A percentile compares a stretch with the other conserved stretches of the same genome.
Conservation (phyloP, 129 eudicot genomes). For the Gnaphalium uliginosum region DNA sequence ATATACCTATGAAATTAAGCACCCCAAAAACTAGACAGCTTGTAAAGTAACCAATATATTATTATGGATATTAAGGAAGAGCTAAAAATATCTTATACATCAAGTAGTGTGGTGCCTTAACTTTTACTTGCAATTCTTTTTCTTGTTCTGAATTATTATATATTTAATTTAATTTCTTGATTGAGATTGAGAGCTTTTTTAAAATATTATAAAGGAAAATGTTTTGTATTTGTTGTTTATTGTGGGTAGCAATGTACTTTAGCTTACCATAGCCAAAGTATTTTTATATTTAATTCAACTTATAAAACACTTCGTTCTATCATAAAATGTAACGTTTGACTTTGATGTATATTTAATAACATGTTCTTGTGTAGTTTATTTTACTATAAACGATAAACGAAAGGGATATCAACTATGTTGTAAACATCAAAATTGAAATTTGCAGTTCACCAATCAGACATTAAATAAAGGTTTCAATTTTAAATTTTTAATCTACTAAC, state of each 20-base stretch:
- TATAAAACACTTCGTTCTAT: neutral
- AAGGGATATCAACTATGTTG: too few relatives aligned
- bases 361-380: too few relatives aligned
- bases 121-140: conserved; percentile 6
- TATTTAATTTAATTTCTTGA: neutral
- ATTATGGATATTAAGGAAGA: neutral
- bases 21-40: conserved; percentile 9
- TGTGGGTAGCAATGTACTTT: neutral
- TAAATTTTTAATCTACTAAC: too few relatives aligned
- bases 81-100: neutral
- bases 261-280: neutral
- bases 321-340: neutral
- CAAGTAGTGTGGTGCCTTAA: conserved; percentile 21
- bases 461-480: too few relatives aligned
- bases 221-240: neutral
- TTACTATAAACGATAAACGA: too few relatives aligned
- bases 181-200: neutral
- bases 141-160: neutral
- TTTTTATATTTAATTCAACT: too few relatives aligned
- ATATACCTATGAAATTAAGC: neutral
- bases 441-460: too few relatives aligned
- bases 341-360: neutral
- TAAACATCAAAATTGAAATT: too few relatives aligned
- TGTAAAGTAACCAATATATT: neutral
- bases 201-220: neutral